phyloP scores from a whole-genome alignment of 306 rosid species.

The Carpinus viminea region DNA sequence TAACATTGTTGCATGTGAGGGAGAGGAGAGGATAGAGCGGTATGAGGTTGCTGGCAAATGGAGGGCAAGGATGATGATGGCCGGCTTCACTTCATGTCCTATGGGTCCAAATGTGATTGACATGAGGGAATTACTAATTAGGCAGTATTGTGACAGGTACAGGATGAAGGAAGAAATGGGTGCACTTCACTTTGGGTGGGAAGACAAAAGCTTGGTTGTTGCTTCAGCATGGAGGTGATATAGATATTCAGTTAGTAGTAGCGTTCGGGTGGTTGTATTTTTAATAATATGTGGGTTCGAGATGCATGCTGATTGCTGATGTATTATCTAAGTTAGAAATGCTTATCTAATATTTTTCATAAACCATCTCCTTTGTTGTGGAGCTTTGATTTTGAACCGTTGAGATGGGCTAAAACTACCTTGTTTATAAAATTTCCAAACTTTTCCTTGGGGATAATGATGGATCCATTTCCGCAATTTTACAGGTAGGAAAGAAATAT shows the following conservation, averaged over 20 bases:
- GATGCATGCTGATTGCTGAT: slow-evolving; percentile 38
- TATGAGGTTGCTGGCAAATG: slow-evolving; percentile 97
- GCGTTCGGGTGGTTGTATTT: slow-evolving; percentile 36
- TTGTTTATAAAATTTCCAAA: neutral
- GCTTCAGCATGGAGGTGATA: slow-evolving; percentile 90
- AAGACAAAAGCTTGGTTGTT: slow-evolving; percentile 81
- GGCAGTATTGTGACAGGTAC: slow-evolving; percentile 69
- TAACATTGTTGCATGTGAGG: slow-evolving; percentile 88
- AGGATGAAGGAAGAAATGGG: slow-evolving; percentile 76
- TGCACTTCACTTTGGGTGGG: slow-evolving; percentile 94
- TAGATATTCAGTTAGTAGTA: slow-evolving; percentile 9
- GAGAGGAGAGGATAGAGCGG: slow-evolving; percentile 87
- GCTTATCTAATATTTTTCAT: slow-evolving; percentile 17
- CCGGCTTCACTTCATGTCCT: slow-evolving; percentile 71
- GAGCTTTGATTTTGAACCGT: slow-evolving; percentile 1
- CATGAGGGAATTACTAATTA: slow-evolving; percentile 42
- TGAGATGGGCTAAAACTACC: neutral
- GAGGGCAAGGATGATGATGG: slow-evolving; percentile 97
- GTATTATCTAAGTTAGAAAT: slow-evolving; percentile 28
- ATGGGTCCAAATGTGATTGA: slow-evolving; percentile 48
- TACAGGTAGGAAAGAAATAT: neutral
- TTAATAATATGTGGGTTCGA: slow-evolving; percentile 33
- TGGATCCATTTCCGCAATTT: neutral
- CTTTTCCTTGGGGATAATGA: neutral
- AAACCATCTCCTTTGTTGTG: neutral